Percentiles rank a stretch among this genome's conserved stretches.
These are phyloP conservation scores for Mortierella sp. DNA, from an alignment of 371 early-diverging fungal genomes.

Conservation along the genomic window DNA sequence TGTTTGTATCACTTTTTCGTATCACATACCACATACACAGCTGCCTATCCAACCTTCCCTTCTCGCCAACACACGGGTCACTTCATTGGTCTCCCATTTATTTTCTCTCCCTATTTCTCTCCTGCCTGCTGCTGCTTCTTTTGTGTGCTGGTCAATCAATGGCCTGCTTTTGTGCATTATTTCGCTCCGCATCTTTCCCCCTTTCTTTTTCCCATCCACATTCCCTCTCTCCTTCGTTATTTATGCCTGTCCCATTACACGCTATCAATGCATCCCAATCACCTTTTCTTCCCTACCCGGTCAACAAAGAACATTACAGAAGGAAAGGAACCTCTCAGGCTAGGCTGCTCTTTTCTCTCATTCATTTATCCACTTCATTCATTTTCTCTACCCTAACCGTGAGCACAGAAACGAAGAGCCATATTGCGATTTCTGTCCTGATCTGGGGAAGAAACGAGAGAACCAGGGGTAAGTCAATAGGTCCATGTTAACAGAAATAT, in stretches of 20 bases:
- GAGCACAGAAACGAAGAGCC: constrained; percentile 5
- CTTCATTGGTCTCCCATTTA: background rate
- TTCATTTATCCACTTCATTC: background rate
- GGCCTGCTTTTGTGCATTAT: background rate
- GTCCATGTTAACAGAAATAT: background rate
- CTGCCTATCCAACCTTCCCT: background rate
- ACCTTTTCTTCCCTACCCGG: background rate
- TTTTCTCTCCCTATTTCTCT: background rate
- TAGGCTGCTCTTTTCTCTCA: background rate
- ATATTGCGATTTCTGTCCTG: background rate
- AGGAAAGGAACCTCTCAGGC: background rate
- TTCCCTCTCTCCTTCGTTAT: background rate
- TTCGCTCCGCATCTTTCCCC: background rate
- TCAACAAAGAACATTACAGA: background rate
- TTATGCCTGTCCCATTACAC: background rate
- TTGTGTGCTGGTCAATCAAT: too few species aligned
- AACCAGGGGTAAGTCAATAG: background rate
- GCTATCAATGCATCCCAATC: background rate
- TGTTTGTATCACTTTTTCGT: background rate
- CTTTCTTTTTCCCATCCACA: too few species aligned
- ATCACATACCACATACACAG: background rate
- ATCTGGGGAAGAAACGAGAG: background rate
- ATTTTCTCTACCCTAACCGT: background rate
- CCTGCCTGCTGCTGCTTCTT: background rate
- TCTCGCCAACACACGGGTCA: background rate